Base-by-base conservation (phyloP, 306 rosid genomes). In the Astragalus membranaceus region DNA sequence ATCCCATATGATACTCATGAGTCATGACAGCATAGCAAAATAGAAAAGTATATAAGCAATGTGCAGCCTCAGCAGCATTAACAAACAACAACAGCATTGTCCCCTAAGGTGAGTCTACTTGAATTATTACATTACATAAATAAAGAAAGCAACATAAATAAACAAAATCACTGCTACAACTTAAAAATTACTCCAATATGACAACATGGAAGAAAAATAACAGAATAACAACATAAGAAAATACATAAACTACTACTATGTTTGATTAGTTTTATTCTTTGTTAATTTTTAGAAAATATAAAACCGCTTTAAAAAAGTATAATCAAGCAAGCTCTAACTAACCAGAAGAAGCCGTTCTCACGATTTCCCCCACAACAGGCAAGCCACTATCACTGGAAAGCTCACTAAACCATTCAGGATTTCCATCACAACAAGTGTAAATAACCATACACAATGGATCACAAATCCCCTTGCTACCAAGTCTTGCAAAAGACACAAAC, bases 371-470 rank as follows among this genome's bases (percentile, higher is more conserved):
- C 65, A 81, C 55, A 51, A 82, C 67, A 37, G 79, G 74, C 82
- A 72, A 82, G 3, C 91, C 98, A 70, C 12, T 14, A 13, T 79
- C 89, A 67, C 79, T 47, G 3, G 71, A 83, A 50, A 89, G 70
- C 55, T 75, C 47, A 26, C 52, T 52, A 23, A 75, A 44, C 67
- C 85, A 76, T 72, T 78, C 86, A 39, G 81, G 76, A 52, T 67
- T 80, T 60, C 85, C 87, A 85, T 77, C 89, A 55, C 80, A 78
- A 33, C 88, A 80, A 2, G 79, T 42, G 68, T 81, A 93, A 63
- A 90, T 63, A 64, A 93, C 68, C 98, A 86, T 85, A 73, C 94
- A 85, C 83, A 87, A 73, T 0, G 90, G 91, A 69, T 87, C 96
- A 78, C 80, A 85, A 64, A 78, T 76, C 85, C 78, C 87, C 77